A percentile compares a stretch with the other conserved stretches of the same genome.
Evolutionary conservation across 768 basidiomycete species (phyloP).

Genomic region (Arthromyces matolae): DNA sequence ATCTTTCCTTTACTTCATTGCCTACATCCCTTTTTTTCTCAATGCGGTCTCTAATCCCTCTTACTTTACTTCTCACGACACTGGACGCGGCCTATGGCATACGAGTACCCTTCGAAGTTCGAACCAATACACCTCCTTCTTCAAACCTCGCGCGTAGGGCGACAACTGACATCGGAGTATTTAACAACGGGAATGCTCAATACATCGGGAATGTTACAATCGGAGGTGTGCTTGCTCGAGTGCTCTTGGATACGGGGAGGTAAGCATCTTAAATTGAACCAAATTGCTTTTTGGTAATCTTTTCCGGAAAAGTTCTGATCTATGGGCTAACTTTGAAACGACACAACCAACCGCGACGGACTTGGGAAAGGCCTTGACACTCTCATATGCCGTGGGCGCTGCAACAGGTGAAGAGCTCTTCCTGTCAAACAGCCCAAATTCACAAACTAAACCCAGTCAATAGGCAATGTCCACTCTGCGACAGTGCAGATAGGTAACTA

Average conservation of each 20-base stretch:
- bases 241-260: slow-evolving; percentile 80
- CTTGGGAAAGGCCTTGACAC: slow-evolving; percentile 50
- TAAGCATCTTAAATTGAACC: slow-evolving; percentile 21
- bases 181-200: slow-evolving; percentile 67
- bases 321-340: slow-evolving; percentile 61
- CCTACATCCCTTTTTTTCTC: slow-evolving; percentile 17
- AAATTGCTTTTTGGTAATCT: not conserved
- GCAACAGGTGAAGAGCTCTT: slow-evolving; percentile 44
- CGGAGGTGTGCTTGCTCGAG: slow-evolving; percentile 51
- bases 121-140: slow-evolving; percentile 20
- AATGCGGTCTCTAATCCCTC: slow-evolving; percentile 41
- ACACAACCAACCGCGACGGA: slow-evolving; percentile 48
- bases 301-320: slow-evolving; percentile 53
- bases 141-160: slow-evolving; percentile 28
- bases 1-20: slow-evolving; percentile 20
- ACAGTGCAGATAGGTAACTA: slow-evolving; percentile 52
- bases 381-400: slow-evolving; percentile 68
- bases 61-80: slow-evolving; percentile 39
- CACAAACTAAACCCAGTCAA: not conserved
- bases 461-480: slow-evolving; percentile 56
- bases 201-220: slow-evolving; percentile 72
- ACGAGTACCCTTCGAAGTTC: slow-evolving; percentile 38
- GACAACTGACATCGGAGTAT: slow-evolving; percentile 42
- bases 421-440: not conserved
- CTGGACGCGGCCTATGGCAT: slow-evolving; percentile 36